Base-by-base conservation (phyloP, 176 grass and related monocot species). In the Carex scoparia region DNA sequence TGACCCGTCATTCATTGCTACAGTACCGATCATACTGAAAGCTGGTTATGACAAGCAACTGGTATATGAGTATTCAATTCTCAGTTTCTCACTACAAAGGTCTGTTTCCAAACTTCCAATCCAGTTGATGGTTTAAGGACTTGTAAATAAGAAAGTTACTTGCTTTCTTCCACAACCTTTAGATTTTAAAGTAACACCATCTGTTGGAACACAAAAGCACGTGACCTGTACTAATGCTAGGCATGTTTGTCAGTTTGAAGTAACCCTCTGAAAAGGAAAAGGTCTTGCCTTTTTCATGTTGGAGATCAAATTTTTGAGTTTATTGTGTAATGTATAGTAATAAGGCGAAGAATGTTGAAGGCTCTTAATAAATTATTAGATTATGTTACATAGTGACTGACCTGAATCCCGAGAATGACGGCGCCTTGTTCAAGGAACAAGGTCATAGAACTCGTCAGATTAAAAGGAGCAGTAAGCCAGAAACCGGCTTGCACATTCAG, bases 391-490 rank as follows among this genome's bases (percentile, higher is more conserved):
- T 28, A 78, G 61, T 89, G 37, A 86, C 95, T 89, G 37, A 86
- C 95, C 95, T 94, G 85, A 77, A 93, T 88, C 62, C 89, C 96
- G 0, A 90, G 80, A 79, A 98, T 95, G 80, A 89, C 89, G 23
- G 95, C 88, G 0, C 91, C 95, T 0, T 92, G 37, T 10, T 85
- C 90, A 2, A 98, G 95, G 89, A 95, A 98, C 13, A 98, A 90
- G 18, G 91, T 95, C 95, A 98, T 94, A 61, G 42, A 85, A 81
- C 90, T 98, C 6, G 93, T 98, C 74, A 98, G 91, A 86, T 98
- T 98, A 48, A 98, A 98, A 32, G 96, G 93, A 44, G 89, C 93
- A 1, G 96, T 95, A 72, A 98, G 93, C 93, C 93, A 98, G 46
- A 90, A 30, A 2, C 96, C 96, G 0, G 70, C 16, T 0, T 86